Evolutionary conservation across 345 rosid species (phyloP), one percentile per base, ranked within the genome.

Genomic region (Pistacia integerrima): DNA sequence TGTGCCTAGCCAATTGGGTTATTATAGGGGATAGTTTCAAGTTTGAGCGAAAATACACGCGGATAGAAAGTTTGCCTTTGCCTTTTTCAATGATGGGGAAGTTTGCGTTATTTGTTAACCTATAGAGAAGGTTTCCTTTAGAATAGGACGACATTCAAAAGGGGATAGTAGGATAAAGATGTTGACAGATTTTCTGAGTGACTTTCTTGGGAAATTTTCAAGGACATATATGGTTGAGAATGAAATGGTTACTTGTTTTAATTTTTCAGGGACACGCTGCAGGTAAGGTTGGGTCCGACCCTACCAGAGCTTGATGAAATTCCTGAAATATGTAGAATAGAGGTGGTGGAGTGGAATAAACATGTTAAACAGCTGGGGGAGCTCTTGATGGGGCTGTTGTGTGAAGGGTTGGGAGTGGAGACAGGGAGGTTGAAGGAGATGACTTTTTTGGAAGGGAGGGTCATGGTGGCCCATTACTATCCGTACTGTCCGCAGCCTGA

Each of bases 401-500:
- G 86, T 17, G 88, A 90, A 66, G 91, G 91, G 18, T 76, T 88
- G 57, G 87, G 88, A 70, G 18, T 90, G 74, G 72, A 79, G 16
- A 8, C 77, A 0, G 54, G 20, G 25, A 87, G 28, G 77, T 63
- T 87, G 22, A 86, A 83, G 86, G 84, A 82, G 10, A 76, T 80
- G 70, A 74, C 85, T 0, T 88, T 86, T 22, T 59, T 78, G 71
- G 90, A 81, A 4, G 73, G 69, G 1, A 82, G 87, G 79, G 1
- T 59, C 16, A 80, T 88, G 89, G 84, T 78, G 48, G 90, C 80
- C 3, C 86, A 88, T 36, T 88, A 77, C 78, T 90, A 88, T 54
- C 90, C 89, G 0, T 41, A 46, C 46, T 90, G 92, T 55, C 94
- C 92, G 0, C 90, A 88, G 78, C 89, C 94, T 22, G 85, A 88